Evolutionary conservation across 2,329 filamentous ascomycete genomes (phyloP), one percentile per base, ranked within the genome.

Genomic region (Fusarium torreyae): DNA sequence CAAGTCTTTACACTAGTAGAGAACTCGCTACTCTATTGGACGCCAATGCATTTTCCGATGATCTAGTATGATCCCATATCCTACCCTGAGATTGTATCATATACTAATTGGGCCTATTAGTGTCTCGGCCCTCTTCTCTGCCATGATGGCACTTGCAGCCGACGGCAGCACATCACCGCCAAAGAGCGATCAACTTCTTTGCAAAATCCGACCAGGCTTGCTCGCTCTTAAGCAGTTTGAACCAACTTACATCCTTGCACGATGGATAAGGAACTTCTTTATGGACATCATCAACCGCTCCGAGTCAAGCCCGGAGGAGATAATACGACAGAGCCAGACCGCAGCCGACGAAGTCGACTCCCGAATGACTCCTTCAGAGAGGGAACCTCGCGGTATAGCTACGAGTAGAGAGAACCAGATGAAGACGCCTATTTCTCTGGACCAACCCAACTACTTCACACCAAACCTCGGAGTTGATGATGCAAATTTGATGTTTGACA

Each of bases 201-300:
- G 6, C 2, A 60, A 60, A 11, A 60, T 60, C 7, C 53, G 53
- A 0, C 53, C 51, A 1, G 57, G 57, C 0, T 7, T 58, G 6
- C 43, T 58, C 1, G 57, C 57, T 0, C 17, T 60, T 2, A 60
- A 60, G 2, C 36, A 60, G 2, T 68, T 67, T 1, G 63, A 68
- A 10, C 44, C 52, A 0, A 51, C 58, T 0, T 67, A 68, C 1
- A 53, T 49, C 5, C 13, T 68, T 0, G 57, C 63, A 1, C 44
- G 57, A 3, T 68, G 63, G 64, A 68, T 68, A 4, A 46, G 26
- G 1, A 68, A 55, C 8, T 68, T 67, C 20, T 68, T 68, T 3
- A 68, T 67, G 63, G 57, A 67, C 15, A 68, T 68, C 1, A 7
- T 68, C 5, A 54, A 39, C 9, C 51, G 63, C 0, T 45, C 57